A percentile compares a stretch with the other conserved stretches of the same genome.
Evolutionary conservation across 805 yeast genomes (phyloP).

Genomic region (Metschnikowia koreensis): DNA sequence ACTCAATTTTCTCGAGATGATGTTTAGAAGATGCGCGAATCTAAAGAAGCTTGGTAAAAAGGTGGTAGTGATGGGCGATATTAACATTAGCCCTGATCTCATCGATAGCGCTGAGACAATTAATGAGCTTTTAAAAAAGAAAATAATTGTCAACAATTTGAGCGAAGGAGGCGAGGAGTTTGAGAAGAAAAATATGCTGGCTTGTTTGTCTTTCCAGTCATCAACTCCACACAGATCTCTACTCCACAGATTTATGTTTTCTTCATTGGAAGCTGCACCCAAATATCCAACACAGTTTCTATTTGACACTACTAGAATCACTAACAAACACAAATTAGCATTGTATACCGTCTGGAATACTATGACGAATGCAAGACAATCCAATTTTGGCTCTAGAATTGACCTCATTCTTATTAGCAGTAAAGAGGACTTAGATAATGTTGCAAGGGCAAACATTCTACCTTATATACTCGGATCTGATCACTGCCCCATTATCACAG

Average conservation of each 20-base stretch:
- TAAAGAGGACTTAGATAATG: slow-evolving; percentile 27
- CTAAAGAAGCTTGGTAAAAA: slow-evolving; percentile 57
- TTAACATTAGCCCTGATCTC: slow-evolving; percentile 76
- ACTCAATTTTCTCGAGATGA: slow-evolving; percentile 51
- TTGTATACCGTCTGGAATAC: slow-evolving; percentile 95
- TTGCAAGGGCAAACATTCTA: slow-evolving; percentile 55
- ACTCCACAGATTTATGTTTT: slow-evolving; percentile 28
- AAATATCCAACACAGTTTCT: slow-evolving; percentile 30
- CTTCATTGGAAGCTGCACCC: slow-evolving; percentile 17
- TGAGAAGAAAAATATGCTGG: slow-evolving; percentile 26
- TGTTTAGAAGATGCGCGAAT: slow-evolving; percentile 61
- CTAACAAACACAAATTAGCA: slow-evolving; percentile 55
- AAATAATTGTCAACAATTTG: slow-evolving; percentile 13
- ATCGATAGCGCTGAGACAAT: slow-evolving; percentile 79
- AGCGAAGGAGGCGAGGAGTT: slow-evolving; percentile 21
- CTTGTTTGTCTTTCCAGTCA: slow-evolving; percentile 35
- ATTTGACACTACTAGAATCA: slow-evolving; percentile 56
- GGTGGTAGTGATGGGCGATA: slow-evolving; percentile 84
- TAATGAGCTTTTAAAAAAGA: slow-evolving; percentile 39
- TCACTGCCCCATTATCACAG: slow-evolving; percentile 88
- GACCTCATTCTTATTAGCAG: slow-evolving; percentile 65
- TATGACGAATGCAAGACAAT: slow-evolving; percentile 67
- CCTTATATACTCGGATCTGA: slow-evolving; percentile 81
- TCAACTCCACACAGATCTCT: slow-evolving; percentile 30
- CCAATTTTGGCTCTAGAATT: slow-evolving; percentile 84